These are phyloP conservation scores for Phialemoniopsis sp. DNA, from an alignment of 2,329 filamentous ascomycete genomes.

Conservation along the genomic window DNA sequence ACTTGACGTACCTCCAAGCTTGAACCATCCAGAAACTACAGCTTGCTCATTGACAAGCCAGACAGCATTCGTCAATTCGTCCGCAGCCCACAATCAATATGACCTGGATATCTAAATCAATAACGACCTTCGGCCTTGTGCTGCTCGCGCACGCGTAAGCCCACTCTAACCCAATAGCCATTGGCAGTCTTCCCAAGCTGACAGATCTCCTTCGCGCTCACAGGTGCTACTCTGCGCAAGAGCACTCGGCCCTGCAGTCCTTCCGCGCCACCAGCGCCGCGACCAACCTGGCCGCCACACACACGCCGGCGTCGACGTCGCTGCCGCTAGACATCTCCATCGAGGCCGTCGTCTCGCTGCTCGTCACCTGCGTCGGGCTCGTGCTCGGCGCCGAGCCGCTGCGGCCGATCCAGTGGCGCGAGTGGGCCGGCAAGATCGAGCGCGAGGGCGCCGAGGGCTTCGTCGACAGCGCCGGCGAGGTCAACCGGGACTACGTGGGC, in stretches of 20 bases:
- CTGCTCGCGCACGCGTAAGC: slow-evolving; percentile 84
- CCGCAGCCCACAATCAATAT: slow-evolving; percentile 38
- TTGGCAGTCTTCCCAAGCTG: slow-evolving; percentile 3
- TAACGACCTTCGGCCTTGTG: slow-evolving; percentile 71
- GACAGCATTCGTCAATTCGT: slow-evolving; percentile 12
- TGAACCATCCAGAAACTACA: too few species aligned
- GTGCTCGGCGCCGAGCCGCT: slow-evolving; percentile 74
- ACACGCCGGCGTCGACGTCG: slow-evolving; percentile 35
- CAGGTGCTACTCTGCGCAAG: slow-evolving; percentile 95
- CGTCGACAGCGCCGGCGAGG: slow-evolving; percentile 47
- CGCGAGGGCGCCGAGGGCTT: slow-evolving; percentile 63
- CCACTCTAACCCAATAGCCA: too few species aligned
- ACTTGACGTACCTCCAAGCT: too few species aligned
- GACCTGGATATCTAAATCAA: slow-evolving; percentile 66
- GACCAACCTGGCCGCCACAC: neutral
- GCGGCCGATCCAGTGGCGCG: slow-evolving; percentile 78
- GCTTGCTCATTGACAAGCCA: slow-evolving; percentile 4
- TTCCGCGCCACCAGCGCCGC: slow-evolving; percentile 43
- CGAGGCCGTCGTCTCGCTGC: slow-evolving; percentile 76
- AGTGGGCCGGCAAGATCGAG: slow-evolving; percentile 83
- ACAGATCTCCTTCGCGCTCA: slow-evolving; percentile 9
- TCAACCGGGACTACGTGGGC: slow-evolving; percentile 65
- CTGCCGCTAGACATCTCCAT: slow-evolving; percentile 84
- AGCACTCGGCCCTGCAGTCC: slow-evolving; percentile 74
- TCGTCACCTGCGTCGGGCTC: slow-evolving; percentile 79